Evolutionary conservation across 495 filamentous ascomycete species (phyloP), one percentile per base, ranked within the genome.

Genomic region (Aspergillus panamensis): DNA sequence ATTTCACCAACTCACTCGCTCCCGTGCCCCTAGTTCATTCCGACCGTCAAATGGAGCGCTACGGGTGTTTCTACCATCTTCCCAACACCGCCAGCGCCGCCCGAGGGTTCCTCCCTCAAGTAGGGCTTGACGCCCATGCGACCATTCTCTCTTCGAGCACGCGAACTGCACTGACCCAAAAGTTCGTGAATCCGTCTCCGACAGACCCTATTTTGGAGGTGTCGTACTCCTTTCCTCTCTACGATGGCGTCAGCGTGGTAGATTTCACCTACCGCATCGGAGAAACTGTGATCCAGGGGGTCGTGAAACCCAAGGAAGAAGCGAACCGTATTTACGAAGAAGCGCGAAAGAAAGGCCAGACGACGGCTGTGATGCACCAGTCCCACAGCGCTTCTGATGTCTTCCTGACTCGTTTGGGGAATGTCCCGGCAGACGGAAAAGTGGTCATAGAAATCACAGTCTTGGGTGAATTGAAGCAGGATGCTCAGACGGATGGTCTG

Each of bases 181-280:
- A 75, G 5, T 89, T 86, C 59, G 65, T 69, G 51, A 87, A 86
- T 58, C 76, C 82, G 0, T 78, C 73, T 0, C 48, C 59, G 1
- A 49, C 20, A 31, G 66, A 77, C 1, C 66, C 62, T 16, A 78
- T 87, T 53, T 63, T 76, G 30, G 71, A 84, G 61, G 76, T 83
- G 51, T 68, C 69, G 19, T 90, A 91, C 68, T 78, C 77, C 2
- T 89, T 90, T 59, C 87, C 87, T 0, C 74, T 89, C 3, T 87
- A 84, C 62, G 82, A 87, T 62, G 84, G 84, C 19, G 81, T 86
- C 3, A 84, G 82, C 17, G 82, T 90, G 5, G 83, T 85, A 12
- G 74, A 72, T 25, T 90, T 89, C 55, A 77, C 72, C 1, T 85
- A 82, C 61, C 74, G 72, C 12, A 71, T 89, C 52, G 74, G 72